Percentiles rank a stretch among this genome's conserved stretches.
phyloP scores from a whole-genome alignment of 2,329 filamentous ascomycete genomes.

The Fusarium transvaalense region DNA sequence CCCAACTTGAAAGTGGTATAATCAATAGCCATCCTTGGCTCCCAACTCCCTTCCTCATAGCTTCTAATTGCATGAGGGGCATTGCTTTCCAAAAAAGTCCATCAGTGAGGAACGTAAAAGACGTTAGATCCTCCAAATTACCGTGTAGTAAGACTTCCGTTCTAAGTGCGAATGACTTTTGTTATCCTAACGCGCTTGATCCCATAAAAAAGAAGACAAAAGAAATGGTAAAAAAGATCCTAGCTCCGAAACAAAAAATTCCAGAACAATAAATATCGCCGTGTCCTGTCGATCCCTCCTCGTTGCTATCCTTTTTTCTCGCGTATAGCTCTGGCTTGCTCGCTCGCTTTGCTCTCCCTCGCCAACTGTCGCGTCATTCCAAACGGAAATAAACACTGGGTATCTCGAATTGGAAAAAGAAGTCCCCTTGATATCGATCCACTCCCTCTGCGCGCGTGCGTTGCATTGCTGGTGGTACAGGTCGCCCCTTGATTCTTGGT shows the following conservation, averaged over 20 bases:
- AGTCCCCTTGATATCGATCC: slow-evolving; percentile 49
- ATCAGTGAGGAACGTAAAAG: slow-evolving; percentile 40
- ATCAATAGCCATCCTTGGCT: slow-evolving; percentile 29
- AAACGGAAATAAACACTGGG: slow-evolving; percentile 51
- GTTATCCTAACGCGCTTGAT: slow-evolving; percentile 45
- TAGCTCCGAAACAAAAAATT: slow-evolving; percentile 33
- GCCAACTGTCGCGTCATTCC: slow-evolving; percentile 49
- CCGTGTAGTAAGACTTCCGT: slow-evolving; percentile 47
- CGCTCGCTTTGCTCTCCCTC: slow-evolving; percentile 34
- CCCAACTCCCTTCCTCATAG: slow-evolving; percentile 37
- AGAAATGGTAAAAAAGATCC: slow-evolving; percentile 22
- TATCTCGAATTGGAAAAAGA: slow-evolving; percentile 54
- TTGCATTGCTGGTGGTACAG: slow-evolving; percentile 52
- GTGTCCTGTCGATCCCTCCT: slow-evolving; percentile 33
- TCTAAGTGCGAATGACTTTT: slow-evolving; percentile 50
- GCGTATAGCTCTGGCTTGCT: slow-evolving; percentile 21
- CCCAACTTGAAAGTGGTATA: slow-evolving; percentile 36
- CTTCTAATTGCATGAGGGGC: slow-evolving; percentile 31
- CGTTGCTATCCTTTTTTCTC: slow-evolving; percentile 17
- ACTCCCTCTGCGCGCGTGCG: slow-evolving; percentile 46
- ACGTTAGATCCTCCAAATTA: slow-evolving; percentile 46
- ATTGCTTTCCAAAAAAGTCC: slow-evolving; percentile 28
- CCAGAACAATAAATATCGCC: slow-evolving; percentile 25
- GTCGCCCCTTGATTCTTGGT: slow-evolving; percentile 49
- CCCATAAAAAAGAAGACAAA: slow-evolving; percentile 20